Evolutionary conservation across 1,139 yeast species (phyloP), one percentile per base, ranked within the genome.

Genomic region (Lodderomyces margitis): DNA sequence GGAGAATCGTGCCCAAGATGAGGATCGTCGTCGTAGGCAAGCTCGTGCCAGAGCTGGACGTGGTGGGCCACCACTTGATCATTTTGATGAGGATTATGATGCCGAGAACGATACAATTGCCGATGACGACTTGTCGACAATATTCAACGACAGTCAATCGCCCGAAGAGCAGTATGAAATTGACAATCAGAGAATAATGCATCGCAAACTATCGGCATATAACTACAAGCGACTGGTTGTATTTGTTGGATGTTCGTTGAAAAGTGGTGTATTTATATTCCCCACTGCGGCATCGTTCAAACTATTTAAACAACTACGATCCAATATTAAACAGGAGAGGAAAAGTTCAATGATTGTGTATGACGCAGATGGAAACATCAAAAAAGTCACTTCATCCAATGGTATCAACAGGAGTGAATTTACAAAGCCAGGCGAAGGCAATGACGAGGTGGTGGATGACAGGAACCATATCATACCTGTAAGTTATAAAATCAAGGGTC

Each of bases 401-500:
- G 36, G 27, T 7, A 21, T 25, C 4, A 36, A 43, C 35, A 38
- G 41, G 24, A 48, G 48, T 23, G 51, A 44, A 23, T 21, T 44
- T 8, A 45, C 43, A 7, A 36, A 15, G 20, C 30, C 11, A 7
- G 28, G 37, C 5, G 16, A 14, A 3, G 19, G 10, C 32, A 23
- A 21, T 11, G 43, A 38, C 20, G 44, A 42, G 15, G 45, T 48
- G 2, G 51, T 64, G 3, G 75, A 68, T 44, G 43, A 57, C 2
- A 47, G 74, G 39, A 53, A 51, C 14, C 74, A 68, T 47, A 56
- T 68, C 2, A 53, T 68, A 2, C 73, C 75, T 0, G 44, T 66
- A 4, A 62, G 57, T 17, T 57, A 57, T 40, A 69, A 68, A 40
- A 32, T 52, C 7, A 50, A 51, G 43, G 76, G 75, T 0, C 25